Evolutionary conservation across 2,329 filamentous ascomycete species (phyloP).

Genomic region (Aspergillus melleus): DNA sequence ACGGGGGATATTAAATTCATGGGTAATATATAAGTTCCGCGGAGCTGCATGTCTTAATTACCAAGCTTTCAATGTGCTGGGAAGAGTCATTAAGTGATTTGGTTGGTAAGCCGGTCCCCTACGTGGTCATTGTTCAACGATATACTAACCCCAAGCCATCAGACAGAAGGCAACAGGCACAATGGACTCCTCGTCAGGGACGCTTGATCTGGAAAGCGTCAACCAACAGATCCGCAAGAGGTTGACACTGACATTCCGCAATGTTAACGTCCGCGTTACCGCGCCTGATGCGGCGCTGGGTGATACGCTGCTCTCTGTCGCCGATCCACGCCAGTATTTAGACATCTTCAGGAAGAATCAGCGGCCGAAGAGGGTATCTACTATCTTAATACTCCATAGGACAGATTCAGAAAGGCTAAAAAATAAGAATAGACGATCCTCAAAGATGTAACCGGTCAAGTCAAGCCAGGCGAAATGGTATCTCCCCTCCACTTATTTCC

Average conservation of each 20-base stretch:
- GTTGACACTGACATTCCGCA: conserved; percentile 38
- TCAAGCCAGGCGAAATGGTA: conserved; percentile 48
- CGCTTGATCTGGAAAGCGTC: conserved; percentile 27
- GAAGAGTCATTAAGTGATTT: too few species aligned
- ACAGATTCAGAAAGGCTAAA: background rate
- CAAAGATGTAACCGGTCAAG: conserved; percentile 40
- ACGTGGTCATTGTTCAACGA: background rate
- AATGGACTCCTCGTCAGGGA: conserved; percentile 32
- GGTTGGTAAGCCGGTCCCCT: too few species aligned
- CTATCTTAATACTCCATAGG: fast-evolving
- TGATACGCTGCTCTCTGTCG: conserved; percentile 33
- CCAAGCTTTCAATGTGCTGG: too few species aligned
- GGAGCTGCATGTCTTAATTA: too few species aligned
- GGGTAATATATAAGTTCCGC: background rate
- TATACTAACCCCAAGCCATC: background rate
- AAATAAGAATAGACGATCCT: conserved; percentile 38
- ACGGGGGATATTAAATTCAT: background rate
- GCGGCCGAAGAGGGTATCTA: conserved; percentile 30
- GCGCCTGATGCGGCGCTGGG: conserved; percentile 39
- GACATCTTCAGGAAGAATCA: conserved; percentile 19
- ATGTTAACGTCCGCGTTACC: conserved; percentile 35
- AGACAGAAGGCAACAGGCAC: background rate
- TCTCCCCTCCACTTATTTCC: too few species aligned
- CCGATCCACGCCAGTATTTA: conserved; percentile 32
- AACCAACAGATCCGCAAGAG: conserved; percentile 26